Evolutionary conservation across 2,329 filamentous ascomycete species (phyloP), one percentile per base, ranked within the genome.

Genomic region (Penicillium janthinellum): DNA sequence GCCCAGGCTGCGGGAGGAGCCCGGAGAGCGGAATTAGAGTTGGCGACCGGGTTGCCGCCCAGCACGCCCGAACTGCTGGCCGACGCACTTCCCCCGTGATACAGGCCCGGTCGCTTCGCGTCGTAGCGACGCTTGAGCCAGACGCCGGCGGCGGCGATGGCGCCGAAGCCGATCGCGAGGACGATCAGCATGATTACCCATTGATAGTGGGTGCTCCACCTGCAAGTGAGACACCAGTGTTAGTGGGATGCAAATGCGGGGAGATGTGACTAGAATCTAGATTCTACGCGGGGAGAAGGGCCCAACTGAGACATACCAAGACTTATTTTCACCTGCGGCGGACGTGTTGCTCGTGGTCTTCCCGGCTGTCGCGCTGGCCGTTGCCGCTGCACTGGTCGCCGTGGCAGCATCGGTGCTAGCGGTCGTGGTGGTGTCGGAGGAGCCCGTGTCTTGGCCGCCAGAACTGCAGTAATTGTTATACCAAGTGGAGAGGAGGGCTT

Each of bases 101-200:
- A 75, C 22, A 75, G 69, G 39, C 64, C 60, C 1, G 77, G 70
- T 62, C 70, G 71, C 77, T 87, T 90, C 64, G 86, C 86, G 64
- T 91, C 81, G 75, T 93, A 89, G 65, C 89, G 88, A 58, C 87
- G 86, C 65, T 91, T 89, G 78, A 91, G 86, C 74, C 89, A 84
- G 70, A 88, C 86, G 41, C 88, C 89, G 17, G 85, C 82, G 41
- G 89, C 77, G 82, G 88, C 90, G 69, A 91, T 84, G 58, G 81
- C 81, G 14, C 83, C 78, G 62, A 96, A 90, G 55, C 81, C 88
- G 60, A 94, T 79, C 45, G 88, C 83, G 31, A 96, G 82, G 62
- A 94, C 79, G 64, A 92, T 87, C 55, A 95, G 82, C 83, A 95
- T 91, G 63, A 94, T 82, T 48, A 96, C 85, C 91, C 91, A 96